Base-by-base conservation (phyloP, 202 grass and related monocot species). In the Zizania palustris region DNA sequence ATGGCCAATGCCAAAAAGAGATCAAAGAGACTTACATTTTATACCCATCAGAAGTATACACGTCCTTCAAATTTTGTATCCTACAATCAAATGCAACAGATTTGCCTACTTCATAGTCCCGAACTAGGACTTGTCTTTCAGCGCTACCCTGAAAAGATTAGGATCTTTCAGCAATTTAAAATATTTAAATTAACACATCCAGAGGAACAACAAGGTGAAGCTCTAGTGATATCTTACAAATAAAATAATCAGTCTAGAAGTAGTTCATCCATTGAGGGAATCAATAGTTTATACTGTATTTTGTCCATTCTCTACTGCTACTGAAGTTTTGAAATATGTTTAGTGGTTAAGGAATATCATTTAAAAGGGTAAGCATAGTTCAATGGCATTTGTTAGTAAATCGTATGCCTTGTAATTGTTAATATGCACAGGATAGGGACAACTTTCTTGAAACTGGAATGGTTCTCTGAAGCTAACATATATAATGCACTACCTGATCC, bases 91-190 rank as follows among this genome's bases (percentile, higher is more conserved):
- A 97, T 82, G 90, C 93, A 80, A 97, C 82, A 80, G 84, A 91
- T 69, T 77, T 93, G 57, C 84, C 93, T 16, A 64, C 72, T 90
- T 86, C 84, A 84, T 97, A 84, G 57, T 97, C 87, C 64, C 12
- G 86, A 78, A 93, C 93, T 79, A 97, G 91, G 33, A 97, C 90
- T 72, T 89, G 86, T 67, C 93, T 93, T 82, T 97, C 93, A 66
- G 88, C 88, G 42, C 72, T 65, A 69, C 91, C 84, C 93, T 97
- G 76, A 83, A 88, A 85, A 9, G 51, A 0, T 6, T 48, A 67
- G n/a, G 56, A 54, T 66, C 33, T 55, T 69, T 78, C 56, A 69
- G 16, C 11, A 68, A 67, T 71, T 7, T 56, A 22, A 60, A 73
- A 55, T 69, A 76, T 71, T 43, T 50, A 20, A 37, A 71, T 4